A percentile compares a stretch with the other conserved stretches of the same genome.
These are phyloP conservation scores for Pelagomonas calceolata DNA, from an alignment of 108 stramenopile genomes.

Conservation along the genomic window DNA sequence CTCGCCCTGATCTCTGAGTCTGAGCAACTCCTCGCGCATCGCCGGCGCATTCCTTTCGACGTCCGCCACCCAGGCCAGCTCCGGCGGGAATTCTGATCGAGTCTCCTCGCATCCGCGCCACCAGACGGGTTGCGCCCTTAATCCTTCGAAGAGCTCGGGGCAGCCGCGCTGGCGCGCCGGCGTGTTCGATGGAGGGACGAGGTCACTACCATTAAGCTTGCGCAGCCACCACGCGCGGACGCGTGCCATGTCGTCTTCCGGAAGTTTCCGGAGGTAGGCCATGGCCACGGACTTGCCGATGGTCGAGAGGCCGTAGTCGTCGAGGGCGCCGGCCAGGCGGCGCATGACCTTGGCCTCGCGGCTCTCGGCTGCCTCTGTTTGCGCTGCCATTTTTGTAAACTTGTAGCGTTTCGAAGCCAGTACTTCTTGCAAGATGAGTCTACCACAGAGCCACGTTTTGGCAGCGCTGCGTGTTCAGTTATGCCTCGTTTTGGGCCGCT, in stretches of 20 bases:
- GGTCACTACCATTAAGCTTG: background rate
- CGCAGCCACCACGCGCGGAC: conserved; percentile 14
- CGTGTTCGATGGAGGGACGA: background rate
- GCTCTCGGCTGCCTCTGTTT: too few relatives aligned
- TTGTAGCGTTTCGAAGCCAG: too few relatives aligned
- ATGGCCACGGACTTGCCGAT: background rate
- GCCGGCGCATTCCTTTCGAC: conserved; percentile 4
- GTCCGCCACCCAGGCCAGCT: background rate
- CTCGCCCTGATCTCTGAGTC: background rate
- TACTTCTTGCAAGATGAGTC: too few relatives aligned
- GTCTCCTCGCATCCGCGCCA: background rate
- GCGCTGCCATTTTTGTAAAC: too few relatives aligned
- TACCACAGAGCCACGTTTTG: too few relatives aligned
- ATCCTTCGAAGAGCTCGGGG: conserved; percentile 12
- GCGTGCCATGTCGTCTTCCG: conserved; percentile 5
- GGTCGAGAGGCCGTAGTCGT: background rate
- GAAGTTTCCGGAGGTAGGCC: conserved; percentile 7
- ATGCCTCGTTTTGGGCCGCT: too few relatives aligned
- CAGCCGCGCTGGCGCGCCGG: conserved; percentile 9
- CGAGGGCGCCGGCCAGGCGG: background rate
- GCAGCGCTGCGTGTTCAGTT: too few relatives aligned
- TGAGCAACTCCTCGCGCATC: conserved; percentile 18
- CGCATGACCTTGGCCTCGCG: background rate
- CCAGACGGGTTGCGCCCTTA: conserved; percentile 13
- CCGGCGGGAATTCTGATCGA: background rate